These are phyloP conservation scores for Acanthamoeba triangularis DNA, from an alignment of 208 protist genomes.

Conservation along the genomic window DNA sequence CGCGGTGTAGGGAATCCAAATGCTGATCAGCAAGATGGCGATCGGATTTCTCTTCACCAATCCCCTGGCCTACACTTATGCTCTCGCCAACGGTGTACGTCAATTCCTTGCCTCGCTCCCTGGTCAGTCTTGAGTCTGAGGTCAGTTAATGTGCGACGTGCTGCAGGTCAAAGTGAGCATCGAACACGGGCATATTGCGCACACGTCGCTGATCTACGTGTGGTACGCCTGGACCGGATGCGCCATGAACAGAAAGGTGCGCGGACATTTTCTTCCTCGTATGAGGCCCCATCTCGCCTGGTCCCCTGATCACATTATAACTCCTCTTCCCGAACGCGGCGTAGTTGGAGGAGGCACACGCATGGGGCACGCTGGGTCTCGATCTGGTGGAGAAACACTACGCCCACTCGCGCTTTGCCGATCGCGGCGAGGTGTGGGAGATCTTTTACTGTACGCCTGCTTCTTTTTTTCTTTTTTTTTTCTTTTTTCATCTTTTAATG, in stretches of 20 bases:
- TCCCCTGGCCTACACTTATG: slow-evolving; percentile 5
- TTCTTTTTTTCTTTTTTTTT: too few species aligned
- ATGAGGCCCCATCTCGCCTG: neutral
- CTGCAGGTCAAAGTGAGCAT: slow-evolving; percentile 42
- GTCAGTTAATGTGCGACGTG: neutral
- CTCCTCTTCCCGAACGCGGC: neutral
- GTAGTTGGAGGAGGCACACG: neutral
- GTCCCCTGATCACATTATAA: too few species aligned
- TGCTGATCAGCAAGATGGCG: slow-evolving; percentile 51
- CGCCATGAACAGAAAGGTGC: neutral
- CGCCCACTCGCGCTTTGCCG: slow-evolving; percentile 21
- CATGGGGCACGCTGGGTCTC: slow-evolving; percentile 8
- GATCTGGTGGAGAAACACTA: slow-evolving; percentile 37
- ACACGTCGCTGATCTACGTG: slow-evolving; percentile 14
- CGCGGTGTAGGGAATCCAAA: neutral
- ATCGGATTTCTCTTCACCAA: slow-evolving; percentile 4
- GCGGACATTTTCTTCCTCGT: neutral
- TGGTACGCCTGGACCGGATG: slow-evolving; percentile 65
- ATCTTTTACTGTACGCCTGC: slow-evolving; percentile 71
- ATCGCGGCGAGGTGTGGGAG: slow-evolving; percentile 51
- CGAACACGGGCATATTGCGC: slow-evolving; percentile 24
- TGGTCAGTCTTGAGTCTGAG: too few species aligned
- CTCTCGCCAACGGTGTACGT: neutral
- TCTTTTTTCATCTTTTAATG: too few species aligned
- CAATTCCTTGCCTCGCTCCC: too few species aligned